phyloP scores from a whole-genome alignment of 2,329 filamentous ascomycete species.

The Xylariales sp. region DNA sequence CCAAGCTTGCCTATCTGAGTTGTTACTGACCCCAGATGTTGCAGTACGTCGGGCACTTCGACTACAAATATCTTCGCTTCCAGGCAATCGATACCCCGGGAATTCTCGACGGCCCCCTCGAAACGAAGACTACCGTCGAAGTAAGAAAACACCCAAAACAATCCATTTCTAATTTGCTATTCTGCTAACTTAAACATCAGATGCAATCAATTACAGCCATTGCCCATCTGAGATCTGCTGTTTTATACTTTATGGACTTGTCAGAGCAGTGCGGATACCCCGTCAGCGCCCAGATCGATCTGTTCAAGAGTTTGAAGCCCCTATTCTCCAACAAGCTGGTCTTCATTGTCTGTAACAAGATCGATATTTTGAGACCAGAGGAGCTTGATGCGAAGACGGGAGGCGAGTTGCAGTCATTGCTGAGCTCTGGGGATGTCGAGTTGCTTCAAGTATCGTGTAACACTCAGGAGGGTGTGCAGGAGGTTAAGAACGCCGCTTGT shows the following conservation, averaged over 20 bases:
- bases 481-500: constrained; percentile 92
- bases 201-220: constrained; percentile 99
- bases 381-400: constrained; percentile 78
- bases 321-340: constrained; percentile 97
- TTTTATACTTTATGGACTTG: constrained; percentile 97
- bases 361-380: constrained; percentile 83
- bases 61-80: constrained; percentile 84
- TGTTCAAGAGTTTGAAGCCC: constrained; percentile 95
- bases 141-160: too few relatives aligned
- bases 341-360: constrained; percentile 97
- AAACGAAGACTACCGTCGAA: constrained; percentile 99
- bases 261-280: constrained; percentile 68
- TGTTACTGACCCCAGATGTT: too few relatives aligned
- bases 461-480: constrained; percentile 88
- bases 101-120: constrained; percentile 92
- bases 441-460: constrained; percentile 91
- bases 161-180: too few relatives aligned
- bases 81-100: constrained; percentile 90
- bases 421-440: constrained; percentile 87
- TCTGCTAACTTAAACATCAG: too few relatives aligned
- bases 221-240: constrained; percentile 89
- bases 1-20: too few relatives aligned
- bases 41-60: constrained; percentile 96
- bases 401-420: constrained; percentile 69
- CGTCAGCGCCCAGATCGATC: constrained; percentile 83